Percentiles rank a stretch among this genome's conserved stretches.
Conservation (phyloP, 148 eudicot species). For the Spergularia bocconei region DNA sequence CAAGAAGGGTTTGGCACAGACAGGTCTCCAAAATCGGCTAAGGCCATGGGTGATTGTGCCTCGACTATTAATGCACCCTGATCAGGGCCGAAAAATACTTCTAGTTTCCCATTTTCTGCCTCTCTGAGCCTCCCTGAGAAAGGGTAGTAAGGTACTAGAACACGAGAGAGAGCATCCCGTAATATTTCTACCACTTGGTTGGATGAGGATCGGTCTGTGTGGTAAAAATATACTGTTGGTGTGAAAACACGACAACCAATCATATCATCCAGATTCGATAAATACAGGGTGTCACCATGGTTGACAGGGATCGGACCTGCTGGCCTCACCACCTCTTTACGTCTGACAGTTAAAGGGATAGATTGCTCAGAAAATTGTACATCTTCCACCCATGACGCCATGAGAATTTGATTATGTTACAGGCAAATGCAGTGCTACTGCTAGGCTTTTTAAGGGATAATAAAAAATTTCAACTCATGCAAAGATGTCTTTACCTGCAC, state of each 20-base stretch:
- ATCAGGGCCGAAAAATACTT: slow-evolving; percentile 65
- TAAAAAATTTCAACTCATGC: slow-evolving; percentile 11
- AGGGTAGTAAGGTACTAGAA: slow-evolving; percentile 87
- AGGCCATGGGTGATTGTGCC: slow-evolving; percentile 49
- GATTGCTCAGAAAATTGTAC: slow-evolving; percentile 49
- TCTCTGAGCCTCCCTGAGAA: slow-evolving; percentile 78
- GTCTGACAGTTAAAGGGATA: slow-evolving; percentile 53
- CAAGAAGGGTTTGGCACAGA: slow-evolving; percentile 82
- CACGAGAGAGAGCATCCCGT: slow-evolving; percentile 57
- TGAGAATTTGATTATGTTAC: slow-evolving; percentile 17
- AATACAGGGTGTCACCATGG: slow-evolving; percentile 60
- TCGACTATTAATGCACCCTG: slow-evolving; percentile 77
- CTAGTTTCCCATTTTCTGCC: slow-evolving; percentile 57
- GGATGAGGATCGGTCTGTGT: slow-evolving; percentile 15
- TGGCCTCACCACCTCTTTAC: slow-evolving; percentile 43
- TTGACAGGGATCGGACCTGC: slow-evolving; percentile 44
- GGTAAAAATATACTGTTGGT: slow-evolving; percentile 84
- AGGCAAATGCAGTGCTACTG: slow-evolving; percentile 7
- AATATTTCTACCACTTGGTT: slow-evolving; percentile 30
- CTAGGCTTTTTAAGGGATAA: slow-evolving; percentile 29
- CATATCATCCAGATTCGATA: slow-evolving; percentile 88
- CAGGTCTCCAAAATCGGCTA: slow-evolving; percentile 59
- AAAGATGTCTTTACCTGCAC: slow-evolving; percentile 13
- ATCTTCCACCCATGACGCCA: slow-evolving; percentile 70
- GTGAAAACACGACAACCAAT: slow-evolving; percentile 85